Conservation (phyloP, 345 rosid genomes). For the Limnanthes douglasii region DNA sequence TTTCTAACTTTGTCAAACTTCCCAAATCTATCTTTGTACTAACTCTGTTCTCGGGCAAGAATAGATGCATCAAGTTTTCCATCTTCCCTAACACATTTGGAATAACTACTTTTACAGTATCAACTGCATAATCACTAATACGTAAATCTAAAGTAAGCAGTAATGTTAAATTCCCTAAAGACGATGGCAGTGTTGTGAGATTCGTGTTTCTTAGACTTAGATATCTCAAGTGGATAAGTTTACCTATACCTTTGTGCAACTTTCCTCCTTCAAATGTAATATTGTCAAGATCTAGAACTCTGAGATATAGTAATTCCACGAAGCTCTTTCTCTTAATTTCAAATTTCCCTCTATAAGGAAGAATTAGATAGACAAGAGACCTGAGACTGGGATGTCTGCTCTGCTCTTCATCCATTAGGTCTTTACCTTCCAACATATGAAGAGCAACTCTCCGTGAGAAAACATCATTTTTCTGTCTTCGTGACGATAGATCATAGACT, state of each 20-base stretch:
- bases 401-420: no score
- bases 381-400: no score
- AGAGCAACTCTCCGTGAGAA: constrained; percentile 17
- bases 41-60: no score
- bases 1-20: no score
- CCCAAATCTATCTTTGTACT: no score
- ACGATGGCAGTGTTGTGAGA: constrained; percentile 9
- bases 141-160: constrained; percentile 14
- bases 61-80: no score
- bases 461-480: constrained; percentile 2
- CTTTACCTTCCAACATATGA: constrained; percentile 9
- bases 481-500: constrained; percentile 5
- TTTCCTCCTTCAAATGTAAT: constrained; percentile 8
- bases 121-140: constrained; percentile 4
- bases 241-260: constrained; percentile 15
- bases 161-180: constrained; percentile 7
- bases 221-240: constrained; percentile 21
- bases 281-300: constrained; percentile 22
- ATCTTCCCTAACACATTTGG: constrained; percentile 15
- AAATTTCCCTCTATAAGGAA: no score
- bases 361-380: no score
- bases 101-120: constrained; percentile 6
- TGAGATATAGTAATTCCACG: constrained; percentile 13
- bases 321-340: constrained; percentile 10
- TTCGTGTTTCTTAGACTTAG: constrained; percentile 9